phyloP scores from a whole-genome alignment of 2,329 filamentous ascomycete species.

The Diaporthe aspalathi region DNA sequence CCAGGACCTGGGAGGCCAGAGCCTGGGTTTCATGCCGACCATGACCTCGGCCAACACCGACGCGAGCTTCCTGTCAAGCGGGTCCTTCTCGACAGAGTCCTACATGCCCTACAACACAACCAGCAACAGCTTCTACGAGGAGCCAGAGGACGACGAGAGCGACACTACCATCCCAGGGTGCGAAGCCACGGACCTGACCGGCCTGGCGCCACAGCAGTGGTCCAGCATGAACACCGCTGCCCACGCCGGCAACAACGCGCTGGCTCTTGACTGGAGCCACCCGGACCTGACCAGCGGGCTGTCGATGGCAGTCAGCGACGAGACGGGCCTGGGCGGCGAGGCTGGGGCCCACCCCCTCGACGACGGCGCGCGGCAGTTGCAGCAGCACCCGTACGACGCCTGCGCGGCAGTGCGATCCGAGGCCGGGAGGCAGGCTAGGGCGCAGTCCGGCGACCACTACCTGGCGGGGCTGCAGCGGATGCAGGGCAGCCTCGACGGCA shows the following conservation, averaged over 20 bases:
- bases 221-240: slow-evolving; percentile 32
- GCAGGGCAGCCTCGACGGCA: slow-evolving; percentile 10
- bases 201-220: slow-evolving; percentile 35
- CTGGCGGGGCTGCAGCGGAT: slow-evolving; percentile 30
- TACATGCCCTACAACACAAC: slow-evolving; percentile 43
- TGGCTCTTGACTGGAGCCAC: slow-evolving; percentile 37
- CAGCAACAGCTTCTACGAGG: slow-evolving; percentile 35
- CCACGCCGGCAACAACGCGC: slow-evolving; percentile 22
- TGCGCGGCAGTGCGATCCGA: slow-evolving; percentile 30
- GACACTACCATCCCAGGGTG: slow-evolving; percentile 38
- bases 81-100: slow-evolving; percentile 41
- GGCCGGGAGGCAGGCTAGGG: slow-evolving; percentile 31
- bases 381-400: slow-evolving; percentile 36
- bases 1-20: slow-evolving; percentile 45
- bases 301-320: slow-evolving; percentile 32
- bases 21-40: slow-evolving; percentile 53
- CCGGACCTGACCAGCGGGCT: slow-evolving; percentile 34
- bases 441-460: slow-evolving; percentile 31
- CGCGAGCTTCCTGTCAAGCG: slow-evolving; percentile 45
- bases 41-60: slow-evolving; percentile 47
- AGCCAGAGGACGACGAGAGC: slow-evolving; percentile 37
- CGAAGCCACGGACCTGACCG: slow-evolving; percentile 28
- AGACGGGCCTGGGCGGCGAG: slow-evolving; percentile 29
- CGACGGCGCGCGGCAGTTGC: slow-evolving; percentile 34
- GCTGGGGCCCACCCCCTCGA: slow-evolving; percentile 5